phyloP scores from a whole-genome alignment of 2,329 filamentous ascomycete species.

The Ascochyta fabae region DNA sequence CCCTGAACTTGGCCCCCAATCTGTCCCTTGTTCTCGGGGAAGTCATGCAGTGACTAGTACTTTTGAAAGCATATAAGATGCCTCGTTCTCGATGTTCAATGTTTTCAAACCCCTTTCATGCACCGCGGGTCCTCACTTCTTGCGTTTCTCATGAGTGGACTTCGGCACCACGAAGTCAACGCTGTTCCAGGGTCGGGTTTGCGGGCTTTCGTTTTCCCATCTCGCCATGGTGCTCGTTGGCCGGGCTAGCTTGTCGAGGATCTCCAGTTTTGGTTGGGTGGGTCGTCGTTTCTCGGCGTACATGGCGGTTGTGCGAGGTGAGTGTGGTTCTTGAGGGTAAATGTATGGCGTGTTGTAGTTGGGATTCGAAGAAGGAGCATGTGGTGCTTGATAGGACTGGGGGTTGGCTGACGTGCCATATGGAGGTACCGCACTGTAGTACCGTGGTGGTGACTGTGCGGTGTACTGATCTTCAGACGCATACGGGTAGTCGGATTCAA shows the following conservation, averaged over 20 bases:
- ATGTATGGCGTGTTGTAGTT: neutral
- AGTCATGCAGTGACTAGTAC: no score
- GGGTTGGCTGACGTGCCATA: neutral
- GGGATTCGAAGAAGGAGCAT: neutral
- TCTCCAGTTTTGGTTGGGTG: neutral
- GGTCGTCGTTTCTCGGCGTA: neutral
- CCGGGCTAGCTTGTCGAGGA: neutral
- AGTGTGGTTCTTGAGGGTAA: neutral
- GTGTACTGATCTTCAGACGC: no score
- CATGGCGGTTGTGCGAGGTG: neutral
- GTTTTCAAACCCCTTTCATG: no score
- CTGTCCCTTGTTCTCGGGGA: no score
- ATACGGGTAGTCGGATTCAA: neutral
- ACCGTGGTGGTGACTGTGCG: no score
- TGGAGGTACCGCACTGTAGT: neutral
- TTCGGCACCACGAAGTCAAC: neutral
- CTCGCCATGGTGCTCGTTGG: neutral
- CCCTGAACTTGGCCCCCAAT: neutral
- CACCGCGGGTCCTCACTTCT: neutral
- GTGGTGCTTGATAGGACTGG: neutral
- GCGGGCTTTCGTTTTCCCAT: neutral
- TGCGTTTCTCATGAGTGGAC: neutral
- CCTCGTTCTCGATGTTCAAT: no score
- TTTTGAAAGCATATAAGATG: neutral
- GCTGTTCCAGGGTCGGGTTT: neutral